Percentiles rank a stretch among this genome's conserved stretches.
These are phyloP conservation scores for Arctium minus DNA, from an alignment of 129 eudicot species.

Conservation along the genomic window DNA sequence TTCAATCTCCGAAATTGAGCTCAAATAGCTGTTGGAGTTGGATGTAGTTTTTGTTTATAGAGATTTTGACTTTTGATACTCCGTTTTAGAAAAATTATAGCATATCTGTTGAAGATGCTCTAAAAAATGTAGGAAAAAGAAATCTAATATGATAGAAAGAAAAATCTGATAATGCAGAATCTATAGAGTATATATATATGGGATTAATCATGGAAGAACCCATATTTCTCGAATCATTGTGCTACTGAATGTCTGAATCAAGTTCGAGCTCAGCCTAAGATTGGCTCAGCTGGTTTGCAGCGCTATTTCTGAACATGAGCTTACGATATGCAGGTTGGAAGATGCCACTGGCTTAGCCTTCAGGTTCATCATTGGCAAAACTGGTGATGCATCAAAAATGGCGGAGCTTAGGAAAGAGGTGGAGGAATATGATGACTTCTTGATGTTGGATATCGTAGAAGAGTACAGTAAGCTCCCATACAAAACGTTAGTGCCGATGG, in stretches of 20 bases:
- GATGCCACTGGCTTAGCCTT: conserved; percentile 68
- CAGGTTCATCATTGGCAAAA: conserved; percentile 63
- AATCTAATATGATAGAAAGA: too few species aligned
- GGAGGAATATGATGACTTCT: conserved; percentile 54
- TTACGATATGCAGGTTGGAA: conserved; percentile 45
- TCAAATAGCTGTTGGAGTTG: not conserved
- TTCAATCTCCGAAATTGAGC: not conserved
- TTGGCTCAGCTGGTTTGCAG: not conserved
- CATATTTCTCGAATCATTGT: not conserved
- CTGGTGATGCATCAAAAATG: conserved; percentile 54
- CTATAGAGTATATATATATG: too few species aligned
- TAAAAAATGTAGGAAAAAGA: too few species aligned
- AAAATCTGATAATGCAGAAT: too few species aligned
- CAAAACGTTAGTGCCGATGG: conserved; percentile 53
- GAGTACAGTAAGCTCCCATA: conserved; percentile 59
- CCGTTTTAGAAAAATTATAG: too few species aligned
- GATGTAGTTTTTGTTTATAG: too few species aligned
- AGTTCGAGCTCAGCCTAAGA: not conserved
- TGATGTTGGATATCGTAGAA: conserved; percentile 58
- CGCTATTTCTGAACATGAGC: not conserved
- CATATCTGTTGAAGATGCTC: too few species aligned
- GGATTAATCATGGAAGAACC: too few species aligned
- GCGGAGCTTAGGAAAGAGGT: conserved; percentile 51
- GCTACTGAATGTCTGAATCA: not conserved
- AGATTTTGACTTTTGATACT: too few species aligned